These are phyloP conservation scores for Cenchrus fungigraminus DNA, from an alignment of 176 grass and related monocot genomes.

Conservation along the genomic window DNA sequence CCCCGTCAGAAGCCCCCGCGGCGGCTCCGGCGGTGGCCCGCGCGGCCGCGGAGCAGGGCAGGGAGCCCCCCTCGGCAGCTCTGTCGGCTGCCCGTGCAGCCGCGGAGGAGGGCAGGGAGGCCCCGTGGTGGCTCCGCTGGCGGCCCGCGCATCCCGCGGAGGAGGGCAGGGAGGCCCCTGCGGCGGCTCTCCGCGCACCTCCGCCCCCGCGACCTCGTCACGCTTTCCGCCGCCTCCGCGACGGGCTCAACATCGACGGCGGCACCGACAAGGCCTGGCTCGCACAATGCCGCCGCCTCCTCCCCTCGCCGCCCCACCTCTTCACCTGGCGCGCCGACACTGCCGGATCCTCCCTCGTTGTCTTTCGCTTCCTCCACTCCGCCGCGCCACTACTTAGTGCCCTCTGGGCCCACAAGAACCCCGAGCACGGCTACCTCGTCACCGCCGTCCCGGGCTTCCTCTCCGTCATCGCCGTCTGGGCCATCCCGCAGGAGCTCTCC, in stretches of 20 bases:
- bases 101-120: too few species aligned
- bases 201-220: constrained; percentile 56
- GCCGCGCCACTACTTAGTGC: constrained; percentile 53
- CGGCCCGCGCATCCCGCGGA: too few species aligned
- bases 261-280: constrained; percentile 69
- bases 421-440: constrained; percentile 87
- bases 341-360: constrained; percentile 35
- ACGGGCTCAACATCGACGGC: constrained; percentile 18
- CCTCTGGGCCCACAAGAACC: constrained; percentile 90
- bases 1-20: too few species aligned
- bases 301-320: constrained; percentile 37
- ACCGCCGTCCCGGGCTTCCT: constrained; percentile 71
- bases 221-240: constrained; percentile 59
- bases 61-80: too few species aligned
- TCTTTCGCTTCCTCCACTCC: constrained; percentile 80
- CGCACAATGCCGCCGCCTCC: constrained; percentile 59
- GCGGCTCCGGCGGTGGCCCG: too few species aligned
- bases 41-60: too few species aligned
- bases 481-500: constrained; percentile 82
- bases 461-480: constrained; percentile 69
- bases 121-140: too few species aligned
- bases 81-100: too few species aligned
- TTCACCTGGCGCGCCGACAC: constrained; percentile 46
- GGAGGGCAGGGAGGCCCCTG: too few species aligned
- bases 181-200: constrained; percentile 51